A percentile compares a stretch with the other conserved stretches of the same genome.
Evolutionary conservation across 129 eudicot genomes (phyloP).

Genomic region (Smallanthus sonchifolius): DNA sequence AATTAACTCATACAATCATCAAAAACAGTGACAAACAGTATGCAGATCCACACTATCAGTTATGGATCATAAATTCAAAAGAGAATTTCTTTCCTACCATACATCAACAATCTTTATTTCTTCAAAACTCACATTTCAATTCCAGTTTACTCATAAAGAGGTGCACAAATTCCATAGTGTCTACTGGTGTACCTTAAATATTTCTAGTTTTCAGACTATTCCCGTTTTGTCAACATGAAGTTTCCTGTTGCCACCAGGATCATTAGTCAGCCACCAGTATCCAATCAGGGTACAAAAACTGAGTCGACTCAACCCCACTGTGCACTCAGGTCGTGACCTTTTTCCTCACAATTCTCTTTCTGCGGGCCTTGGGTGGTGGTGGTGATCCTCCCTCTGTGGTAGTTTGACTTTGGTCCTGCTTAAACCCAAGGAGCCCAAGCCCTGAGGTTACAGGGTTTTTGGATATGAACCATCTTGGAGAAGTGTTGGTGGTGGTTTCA

Average conservation of each 20-base stretch:
- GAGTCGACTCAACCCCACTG: slow-evolving; percentile 17
- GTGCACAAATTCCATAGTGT: slow-evolving; percentile 24
- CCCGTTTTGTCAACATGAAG: slow-evolving; percentile 1
- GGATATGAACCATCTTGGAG: slow-evolving; percentile 85
- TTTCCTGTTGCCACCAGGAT: not conserved
- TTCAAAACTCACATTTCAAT: slow-evolving; percentile 21
- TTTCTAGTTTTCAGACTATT: not conserved
- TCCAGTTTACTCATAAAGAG: not conserved
- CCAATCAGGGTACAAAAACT: slow-evolving; percentile 39
- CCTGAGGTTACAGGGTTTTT: slow-evolving; percentile 78
- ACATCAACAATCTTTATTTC: slow-evolving; percentile 19
- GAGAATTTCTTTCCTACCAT: slow-evolving; percentile 25
- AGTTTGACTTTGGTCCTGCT: slow-evolving; percentile 52
- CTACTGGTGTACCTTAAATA: slow-evolving; percentile 9
- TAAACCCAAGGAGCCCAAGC: slow-evolving; percentile 82
- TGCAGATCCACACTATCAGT: not conserved
- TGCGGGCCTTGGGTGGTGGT: slow-evolving; percentile 60
- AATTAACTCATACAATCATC: not conserved
- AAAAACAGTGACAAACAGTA: not conserved
- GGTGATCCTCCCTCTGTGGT: slow-evolving; percentile 44
- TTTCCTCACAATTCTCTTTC: slow-evolving; percentile 78
- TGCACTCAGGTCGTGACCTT: slow-evolving; percentile 56
- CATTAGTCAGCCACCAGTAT: slow-evolving; percentile 5
- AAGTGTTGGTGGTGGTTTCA: slow-evolving; percentile 34
- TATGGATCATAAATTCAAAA: slow-evolving; percentile 6